A percentile compares a stretch with the other conserved stretches of the same genome.
phyloP scores from a whole-genome alignment of 108 stramenopile genomes.

The Mediolabrus comicus region DNA sequence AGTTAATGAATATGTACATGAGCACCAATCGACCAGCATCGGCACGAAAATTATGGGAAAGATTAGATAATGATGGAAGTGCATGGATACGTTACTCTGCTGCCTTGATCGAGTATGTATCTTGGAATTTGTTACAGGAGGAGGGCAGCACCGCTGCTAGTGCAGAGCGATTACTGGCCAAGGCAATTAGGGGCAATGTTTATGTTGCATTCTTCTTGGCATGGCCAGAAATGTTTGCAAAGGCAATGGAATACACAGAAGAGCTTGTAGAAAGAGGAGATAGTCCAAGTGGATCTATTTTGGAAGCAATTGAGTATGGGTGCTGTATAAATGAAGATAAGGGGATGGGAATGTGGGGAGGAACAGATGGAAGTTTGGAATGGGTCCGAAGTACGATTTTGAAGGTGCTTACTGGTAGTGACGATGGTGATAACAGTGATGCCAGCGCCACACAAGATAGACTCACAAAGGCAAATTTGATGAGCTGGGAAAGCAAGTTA shows the following conservation, averaged over 20 bases:
- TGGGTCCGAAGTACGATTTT: slow-evolving; percentile 62
- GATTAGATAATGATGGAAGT: slow-evolving; percentile 38
- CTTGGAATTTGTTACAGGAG: slow-evolving; percentile 64
- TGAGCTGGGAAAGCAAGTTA: slow-evolving; percentile 60
- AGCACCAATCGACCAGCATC: slow-evolving; percentile 68
- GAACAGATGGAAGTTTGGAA: slow-evolving; percentile 74
- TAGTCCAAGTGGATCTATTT: slow-evolving; percentile 40
- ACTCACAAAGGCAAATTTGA: slow-evolving; percentile 45
- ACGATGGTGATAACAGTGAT: slow-evolving; percentile 1
- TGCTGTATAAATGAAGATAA: slow-evolving; percentile 32
- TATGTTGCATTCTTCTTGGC: slow-evolving; percentile 76
- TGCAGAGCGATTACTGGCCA: slow-evolving; percentile 39
- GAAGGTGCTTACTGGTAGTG: slow-evolving; percentile 38
- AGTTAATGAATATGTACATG: slow-evolving; percentile 79
- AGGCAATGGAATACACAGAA: slow-evolving; percentile 79
- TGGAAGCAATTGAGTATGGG: slow-evolving; percentile 89
- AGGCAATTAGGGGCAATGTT: slow-evolving; percentile 70
- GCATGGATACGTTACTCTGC: slow-evolving; percentile 85
- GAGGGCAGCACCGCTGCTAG: slow-evolving; percentile 46
- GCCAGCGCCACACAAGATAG: slow-evolving; percentile 5
- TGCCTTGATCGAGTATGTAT: slow-evolving; percentile 75
- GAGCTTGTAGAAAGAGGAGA: slow-evolving; percentile 79
- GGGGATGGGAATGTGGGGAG: slow-evolving; percentile 64
- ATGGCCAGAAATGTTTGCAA: slow-evolving; percentile 65
- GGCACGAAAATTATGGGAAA: slow-evolving; percentile 61